phyloP scores from a whole-genome alignment of 1,284 basidiomycete genomes.

The Earliella scabrosa region DNA sequence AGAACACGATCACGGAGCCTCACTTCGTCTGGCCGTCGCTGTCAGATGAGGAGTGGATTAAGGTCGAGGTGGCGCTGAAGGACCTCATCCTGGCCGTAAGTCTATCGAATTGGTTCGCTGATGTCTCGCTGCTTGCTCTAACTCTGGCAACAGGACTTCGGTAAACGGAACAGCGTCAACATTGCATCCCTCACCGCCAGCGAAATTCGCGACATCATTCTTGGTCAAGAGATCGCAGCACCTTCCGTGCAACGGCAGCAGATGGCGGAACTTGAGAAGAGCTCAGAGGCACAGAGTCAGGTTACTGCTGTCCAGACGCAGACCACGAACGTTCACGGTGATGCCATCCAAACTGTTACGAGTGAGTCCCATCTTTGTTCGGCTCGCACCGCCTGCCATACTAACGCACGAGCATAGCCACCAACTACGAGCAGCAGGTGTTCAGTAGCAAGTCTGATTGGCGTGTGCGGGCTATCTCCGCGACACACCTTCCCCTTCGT shows the following conservation, averaged over 20 bases:
- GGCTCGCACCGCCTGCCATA: background rate
- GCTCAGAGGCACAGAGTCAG: conserved; percentile 91
- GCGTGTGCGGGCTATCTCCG: conserved; percentile 95
- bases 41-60: conserved; percentile 98
- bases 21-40: conserved; percentile 99
- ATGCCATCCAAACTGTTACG: conserved; percentile 95
- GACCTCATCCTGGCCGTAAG: conserved; percentile 86
- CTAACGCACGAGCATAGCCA: conserved; percentile 53
- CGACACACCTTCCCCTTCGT: conserved; percentile 95
- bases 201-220: conserved; percentile 96
- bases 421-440: conserved; percentile 96
- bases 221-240: conserved; percentile 96
- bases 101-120: too few relatives aligned
- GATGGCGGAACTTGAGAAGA: conserved; percentile 99
- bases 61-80: conserved; percentile 97
- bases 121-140: too few relatives aligned
- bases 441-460: conserved; percentile 99
- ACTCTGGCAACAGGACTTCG: conserved; percentile 76
- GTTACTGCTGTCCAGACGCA: conserved; percentile 97
- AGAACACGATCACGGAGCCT: conserved; percentile 94
- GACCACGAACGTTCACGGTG: conserved; percentile 98
- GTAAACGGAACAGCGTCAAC: conserved; percentile 99
- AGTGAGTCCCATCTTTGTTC: conserved; percentile 56
- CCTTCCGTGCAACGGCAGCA: conserved; percentile 95
- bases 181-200: conserved; percentile 96